These are phyloP conservation scores for Kalmanozyma brasiliensis DNA, from an alignment of 1,284 basidiomycete species.

Conservation along the genomic window DNA sequence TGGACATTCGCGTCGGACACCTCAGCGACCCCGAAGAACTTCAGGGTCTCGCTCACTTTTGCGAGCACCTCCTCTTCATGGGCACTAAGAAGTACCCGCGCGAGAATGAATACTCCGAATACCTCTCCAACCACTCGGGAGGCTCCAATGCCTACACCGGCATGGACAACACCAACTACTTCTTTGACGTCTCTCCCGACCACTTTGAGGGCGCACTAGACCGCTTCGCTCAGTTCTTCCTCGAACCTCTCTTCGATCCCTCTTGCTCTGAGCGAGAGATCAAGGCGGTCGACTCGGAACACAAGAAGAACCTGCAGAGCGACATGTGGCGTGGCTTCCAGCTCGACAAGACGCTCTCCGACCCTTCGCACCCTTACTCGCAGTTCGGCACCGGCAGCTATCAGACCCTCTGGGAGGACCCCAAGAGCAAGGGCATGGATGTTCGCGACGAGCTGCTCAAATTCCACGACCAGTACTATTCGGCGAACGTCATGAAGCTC, in stretches of 20 bases:
- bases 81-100: conserved; percentile 70
- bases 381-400: conserved; percentile 95
- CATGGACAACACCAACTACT: conserved; percentile 92
- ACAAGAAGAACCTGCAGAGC: conserved; percentile 96
- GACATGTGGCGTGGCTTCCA: conserved; percentile 98
- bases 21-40: conserved; percentile 80
- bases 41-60: conserved; percentile 84
- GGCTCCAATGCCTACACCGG: conserved; percentile 93
- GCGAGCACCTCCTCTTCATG: conserved; percentile 97
- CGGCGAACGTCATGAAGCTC: conserved; percentile 91
- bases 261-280: conserved; percentile 93
- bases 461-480: conserved; percentile 95
- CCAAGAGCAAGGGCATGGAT: conserved; percentile 77
- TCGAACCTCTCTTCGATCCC: conserved; percentile 87
- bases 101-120: conserved; percentile 72
- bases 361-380: conserved; percentile 81
- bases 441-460: conserved; percentile 89
- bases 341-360: conserved; percentile 87
- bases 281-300: conserved; percentile 96
- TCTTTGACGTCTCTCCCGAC: conserved; percentile 88
- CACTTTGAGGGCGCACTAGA: conserved; percentile 85
- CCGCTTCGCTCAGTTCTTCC: conserved; percentile 94
- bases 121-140: conserved; percentile 89
- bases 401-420: conserved; percentile 79
- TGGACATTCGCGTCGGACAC: conserved; percentile 96